A percentile compares a stretch with the other conserved stretches of the same genome.
phyloP scores from a whole-genome alignment of 768 basidiomycete species.

The Termitomyces sp. region DNA sequence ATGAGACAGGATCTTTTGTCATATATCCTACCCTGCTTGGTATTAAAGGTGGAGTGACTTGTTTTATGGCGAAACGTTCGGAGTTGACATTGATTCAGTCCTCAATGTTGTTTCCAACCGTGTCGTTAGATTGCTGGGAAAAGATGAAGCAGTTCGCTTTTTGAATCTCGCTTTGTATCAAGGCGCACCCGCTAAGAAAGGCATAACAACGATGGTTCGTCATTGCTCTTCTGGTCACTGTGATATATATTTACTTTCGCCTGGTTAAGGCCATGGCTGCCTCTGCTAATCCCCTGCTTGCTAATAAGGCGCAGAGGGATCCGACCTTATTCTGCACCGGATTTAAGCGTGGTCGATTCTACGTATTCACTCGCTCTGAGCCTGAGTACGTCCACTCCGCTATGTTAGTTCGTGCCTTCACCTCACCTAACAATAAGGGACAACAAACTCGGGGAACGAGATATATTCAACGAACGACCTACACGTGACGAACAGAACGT shows the following conservation, averaged over 20 bases:
- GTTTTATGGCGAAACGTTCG: neutral
- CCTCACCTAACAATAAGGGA: constrained; percentile 46
- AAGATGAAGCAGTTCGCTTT: constrained; percentile 91
- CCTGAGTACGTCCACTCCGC: constrained; percentile 64
- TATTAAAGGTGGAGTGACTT: constrained; percentile 69
- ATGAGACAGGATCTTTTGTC: constrained; percentile 93
- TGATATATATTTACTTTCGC: constrained; percentile 6
- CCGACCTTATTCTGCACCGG: constrained; percentile 92
- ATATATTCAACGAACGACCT: constrained; percentile 97
- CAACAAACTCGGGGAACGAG: constrained; percentile 82
- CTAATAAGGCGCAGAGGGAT: constrained; percentile 78
- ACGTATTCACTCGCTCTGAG: constrained; percentile 86
- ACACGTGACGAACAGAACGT: constrained; percentile 94
- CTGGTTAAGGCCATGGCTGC: constrained; percentile 80
- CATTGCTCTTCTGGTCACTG: neutral
- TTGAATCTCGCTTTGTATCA: constrained; percentile 88
- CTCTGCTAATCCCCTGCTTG: constrained; percentile 91
- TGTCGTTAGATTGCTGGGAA: constrained; percentile 82
- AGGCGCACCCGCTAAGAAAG: constrained; percentile 87
- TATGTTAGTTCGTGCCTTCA: neutral
- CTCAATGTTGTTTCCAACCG: constrained; percentile 95
- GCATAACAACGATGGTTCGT: constrained; percentile 70
- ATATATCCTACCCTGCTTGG: constrained; percentile 92
- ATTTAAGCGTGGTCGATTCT: constrained; percentile 90
- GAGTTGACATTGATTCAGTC: constrained; percentile 40